Percentiles rank a stretch among this genome's conserved stretches.
phyloP scores from a whole-genome alignment of 768 basidiomycete species.

The Cyathus striatus region DNA sequence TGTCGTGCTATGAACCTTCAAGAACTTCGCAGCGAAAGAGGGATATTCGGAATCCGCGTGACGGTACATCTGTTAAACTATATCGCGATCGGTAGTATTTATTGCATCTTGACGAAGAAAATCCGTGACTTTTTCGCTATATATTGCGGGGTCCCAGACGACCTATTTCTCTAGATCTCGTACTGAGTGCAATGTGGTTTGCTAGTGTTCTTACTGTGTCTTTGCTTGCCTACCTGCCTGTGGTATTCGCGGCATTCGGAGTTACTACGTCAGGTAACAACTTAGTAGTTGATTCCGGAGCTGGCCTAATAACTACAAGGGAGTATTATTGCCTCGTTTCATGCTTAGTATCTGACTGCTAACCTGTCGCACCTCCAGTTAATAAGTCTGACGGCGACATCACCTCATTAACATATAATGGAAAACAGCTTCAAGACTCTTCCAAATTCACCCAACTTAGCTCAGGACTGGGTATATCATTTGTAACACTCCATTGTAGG shows the following conservation, averaged over 20 bases:
- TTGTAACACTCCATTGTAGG: not conserved
- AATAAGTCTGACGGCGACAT: slow-evolving; percentile 40
- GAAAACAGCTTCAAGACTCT: slow-evolving; percentile 39
- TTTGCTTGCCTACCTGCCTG: slow-evolving; percentile 21
- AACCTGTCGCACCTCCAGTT: slow-evolving; percentile 17
- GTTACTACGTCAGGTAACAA: slow-evolving; percentile 35
- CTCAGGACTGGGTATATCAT: slow-evolving; percentile 33
- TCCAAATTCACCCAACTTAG: slow-evolving; percentile 41
- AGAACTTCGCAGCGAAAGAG: too few species aligned
- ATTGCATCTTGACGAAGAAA: too few species aligned
- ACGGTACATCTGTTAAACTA: too few species aligned
- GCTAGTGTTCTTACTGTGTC: too few species aligned
- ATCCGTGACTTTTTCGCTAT: too few species aligned
- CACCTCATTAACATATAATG: slow-evolving; percentile 38
- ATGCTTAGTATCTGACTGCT: not conserved
- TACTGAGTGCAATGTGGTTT: too few species aligned
- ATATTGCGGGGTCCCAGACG: too few species aligned
- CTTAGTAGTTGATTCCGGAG: slow-evolving; percentile 38
- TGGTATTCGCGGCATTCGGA: slow-evolving; percentile 39
- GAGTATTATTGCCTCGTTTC: slow-evolving; percentile 18
- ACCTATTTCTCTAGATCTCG: too few species aligned
- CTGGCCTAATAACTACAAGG: slow-evolving; percentile 38
- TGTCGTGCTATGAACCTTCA: too few species aligned
- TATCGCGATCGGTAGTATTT: too few species aligned
- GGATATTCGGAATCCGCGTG: too few species aligned